Percentiles rank a stretch among this genome's conserved stretches.
Conservation (phyloP, 1,284 basidiomycete species). For the Moniliophthora roreri region DNA sequence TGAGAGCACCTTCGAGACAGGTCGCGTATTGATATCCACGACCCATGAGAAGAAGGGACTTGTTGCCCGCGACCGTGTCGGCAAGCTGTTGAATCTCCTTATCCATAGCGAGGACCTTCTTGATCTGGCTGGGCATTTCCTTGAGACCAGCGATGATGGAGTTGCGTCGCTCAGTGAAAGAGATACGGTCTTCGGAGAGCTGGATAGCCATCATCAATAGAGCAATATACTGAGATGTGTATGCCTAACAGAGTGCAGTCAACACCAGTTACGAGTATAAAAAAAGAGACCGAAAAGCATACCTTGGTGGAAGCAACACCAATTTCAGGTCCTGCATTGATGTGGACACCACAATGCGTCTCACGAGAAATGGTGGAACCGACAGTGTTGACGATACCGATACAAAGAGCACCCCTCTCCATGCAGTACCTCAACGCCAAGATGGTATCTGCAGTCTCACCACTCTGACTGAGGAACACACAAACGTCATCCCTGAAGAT, state of each 20-base stretch:
- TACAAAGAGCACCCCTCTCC: constrained; percentile 93
- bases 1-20: constrained; percentile 96
- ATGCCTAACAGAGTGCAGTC: constrained; percentile 66
- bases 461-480: constrained; percentile 96
- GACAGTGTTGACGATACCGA: constrained; percentile 98
- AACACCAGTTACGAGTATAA: constrained; percentile 12
- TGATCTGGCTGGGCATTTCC: constrained; percentile 88
- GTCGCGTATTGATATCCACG: constrained; percentile 98
- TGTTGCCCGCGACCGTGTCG: constrained; percentile 76
- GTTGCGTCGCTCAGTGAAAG: constrained; percentile 86
- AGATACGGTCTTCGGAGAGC: constrained; percentile 95
- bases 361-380: constrained; percentile 98
- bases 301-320: constrained; percentile 99
- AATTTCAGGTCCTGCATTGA: constrained; percentile 99
- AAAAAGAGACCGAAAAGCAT: constrained; percentile 16
- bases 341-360: constrained; percentile 99
- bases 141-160: constrained; percentile 96
- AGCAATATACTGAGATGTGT: constrained; percentile 99
- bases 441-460: constrained; percentile 99
- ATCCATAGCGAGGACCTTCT: constrained; percentile 85
- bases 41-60: constrained; percentile 95
- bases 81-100: constrained; percentile 82
- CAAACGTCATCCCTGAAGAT: constrained; percentile 99
- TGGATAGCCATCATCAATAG: constrained; percentile 98
- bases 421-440: constrained; percentile 95